Base-by-base conservation (phyloP, 2,329 filamentous ascomycete genomes). In the Samsoniella hepiali region DNA sequence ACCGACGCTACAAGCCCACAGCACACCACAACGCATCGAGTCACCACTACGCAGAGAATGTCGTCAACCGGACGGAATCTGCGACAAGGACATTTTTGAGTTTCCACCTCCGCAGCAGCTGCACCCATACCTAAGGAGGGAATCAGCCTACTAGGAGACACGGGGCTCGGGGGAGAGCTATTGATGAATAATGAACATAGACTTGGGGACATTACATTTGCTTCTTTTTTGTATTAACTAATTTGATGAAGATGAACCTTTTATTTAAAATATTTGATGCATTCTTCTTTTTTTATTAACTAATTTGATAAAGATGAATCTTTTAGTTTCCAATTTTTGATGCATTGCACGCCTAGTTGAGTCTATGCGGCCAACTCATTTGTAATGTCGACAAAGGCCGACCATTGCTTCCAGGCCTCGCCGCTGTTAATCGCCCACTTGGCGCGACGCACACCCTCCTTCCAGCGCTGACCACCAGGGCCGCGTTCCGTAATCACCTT, bases 401-500 rank as follows among this genome's bases (percentile, higher is more conserved):
- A 82, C 87, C 95, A 94, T 77, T 93, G 88, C 73, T 82, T 88
- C 82, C 91, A 88, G n/a, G 94, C 91, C 73, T 88, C 87, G 54
- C 94, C 93, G 74, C 91, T 97, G 76, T 88, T 85, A 55, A 99
- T 84, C 11, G 92, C 92, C 91, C 91, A 96, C 70, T 89, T 87
- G 17, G 95, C 95, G 73, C 92, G 84, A 69, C 94, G 82, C 15
- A 97, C 86, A 59, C 94, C 95, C 73, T 97, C 94, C 79, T 96
- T 99, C 95, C 95, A 99, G 71, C 94, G 84, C 63, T 91, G 86
- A 15, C 91, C 91, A 11, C 90, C 93, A 5, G 93, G 93, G 0
- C 95, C 94, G 55, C 89, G 82, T 74, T 98, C 93, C 17, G 79
- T 86, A 66, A 96, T 84, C 54, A 97, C 91, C 49, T 88, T 82